Conservation (phyloP, 2,329 filamentous ascomycete species). For the Cladophialophora yegresii region DNA sequence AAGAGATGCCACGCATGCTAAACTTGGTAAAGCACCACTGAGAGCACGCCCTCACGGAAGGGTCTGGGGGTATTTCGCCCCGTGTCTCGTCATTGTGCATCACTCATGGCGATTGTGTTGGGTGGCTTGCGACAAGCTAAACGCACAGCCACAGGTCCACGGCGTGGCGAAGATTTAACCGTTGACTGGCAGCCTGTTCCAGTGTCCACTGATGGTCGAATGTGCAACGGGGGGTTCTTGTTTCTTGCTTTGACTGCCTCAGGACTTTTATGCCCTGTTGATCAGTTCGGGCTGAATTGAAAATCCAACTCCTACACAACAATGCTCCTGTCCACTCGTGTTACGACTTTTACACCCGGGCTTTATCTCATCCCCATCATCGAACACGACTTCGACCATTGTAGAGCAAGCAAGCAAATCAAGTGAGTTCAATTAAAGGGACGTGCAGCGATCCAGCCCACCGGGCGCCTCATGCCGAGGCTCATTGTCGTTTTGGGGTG, state of each 20-base stretch:
- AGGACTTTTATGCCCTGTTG: not conserved
- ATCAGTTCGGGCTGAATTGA: not conserved
- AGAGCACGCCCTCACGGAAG: not conserved
- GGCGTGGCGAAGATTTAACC: slow-evolving; percentile 11
- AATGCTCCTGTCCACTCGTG: not conserved
- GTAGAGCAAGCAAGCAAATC: not conserved
- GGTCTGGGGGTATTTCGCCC: not conserved
- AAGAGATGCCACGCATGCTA: not conserved
- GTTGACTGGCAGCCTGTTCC: not conserved
- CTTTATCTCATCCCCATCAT: not conserved
- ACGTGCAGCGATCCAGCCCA: not conserved
- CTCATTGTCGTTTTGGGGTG: not conserved
- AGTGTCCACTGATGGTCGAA: not conserved
- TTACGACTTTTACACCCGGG: not conserved
- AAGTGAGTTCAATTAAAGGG: not conserved
- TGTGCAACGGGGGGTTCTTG: not conserved
- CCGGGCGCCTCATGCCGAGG: slow-evolving; percentile 12
- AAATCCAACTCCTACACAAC: not conserved
- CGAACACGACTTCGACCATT: not conserved
- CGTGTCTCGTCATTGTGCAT: slow-evolving; percentile 11
- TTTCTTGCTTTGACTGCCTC: not conserved
- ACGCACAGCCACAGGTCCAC: slow-evolving; percentile 9
- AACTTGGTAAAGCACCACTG: not conserved
- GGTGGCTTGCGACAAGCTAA: not conserved
- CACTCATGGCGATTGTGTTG: not conserved